Conservation (phyloP, 2,329 filamentous ascomycete species). For the Stachybotrys chartarum region DNA sequence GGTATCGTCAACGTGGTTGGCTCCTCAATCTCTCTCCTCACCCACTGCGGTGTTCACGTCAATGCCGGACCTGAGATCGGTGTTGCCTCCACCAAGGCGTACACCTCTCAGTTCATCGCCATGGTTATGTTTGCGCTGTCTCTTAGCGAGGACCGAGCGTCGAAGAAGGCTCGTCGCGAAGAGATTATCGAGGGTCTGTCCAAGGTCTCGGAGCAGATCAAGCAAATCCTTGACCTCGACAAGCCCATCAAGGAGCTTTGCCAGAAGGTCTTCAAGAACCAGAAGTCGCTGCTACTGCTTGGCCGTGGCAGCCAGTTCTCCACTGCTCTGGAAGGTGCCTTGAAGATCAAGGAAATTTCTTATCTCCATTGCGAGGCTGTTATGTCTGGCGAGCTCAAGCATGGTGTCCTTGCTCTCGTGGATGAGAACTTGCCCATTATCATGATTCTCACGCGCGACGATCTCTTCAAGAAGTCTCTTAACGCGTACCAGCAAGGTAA, state of each 20-base stretch:
- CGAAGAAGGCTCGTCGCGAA: slow-evolving; percentile 83
- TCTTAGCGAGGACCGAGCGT: slow-evolving; percentile 91
- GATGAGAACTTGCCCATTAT: slow-evolving; percentile 99
- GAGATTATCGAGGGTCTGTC: slow-evolving; percentile 94
- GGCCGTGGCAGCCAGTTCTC: slow-evolving; percentile 95
- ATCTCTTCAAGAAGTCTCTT: slow-evolving; percentile 96
- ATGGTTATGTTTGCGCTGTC: slow-evolving; percentile 99
- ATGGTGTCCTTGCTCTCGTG: slow-evolving; percentile 93
- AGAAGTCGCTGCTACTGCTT: slow-evolving; percentile 90
- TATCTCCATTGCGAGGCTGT: slow-evolving; percentile 99
- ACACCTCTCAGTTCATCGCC: slow-evolving; percentile 98
- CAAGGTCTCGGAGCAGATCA: slow-evolving; percentile 86
- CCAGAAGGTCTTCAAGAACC: slow-evolving; percentile 87
- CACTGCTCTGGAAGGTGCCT: slow-evolving; percentile 90
- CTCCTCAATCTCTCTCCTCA: slow-evolving; percentile 96
- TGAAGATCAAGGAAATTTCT: slow-evolving; percentile 99
- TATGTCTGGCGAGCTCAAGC: slow-evolving; percentile 99
- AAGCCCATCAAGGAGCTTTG: slow-evolving; percentile 92
- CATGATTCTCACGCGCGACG: slow-evolving; percentile 96
- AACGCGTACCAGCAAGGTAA: slow-evolving; percentile 97
- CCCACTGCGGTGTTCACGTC: slow-evolving; percentile 99
- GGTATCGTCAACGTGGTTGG: slow-evolving; percentile 98
- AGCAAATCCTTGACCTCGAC: slow-evolving; percentile 83
- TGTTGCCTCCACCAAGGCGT: slow-evolving; percentile 98
- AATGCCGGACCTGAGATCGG: slow-evolving; percentile 98